These are phyloP conservation scores for Plasmopara viticola DNA, from an alignment of 352 stramenopile species.

Conservation along the genomic window DNA sequence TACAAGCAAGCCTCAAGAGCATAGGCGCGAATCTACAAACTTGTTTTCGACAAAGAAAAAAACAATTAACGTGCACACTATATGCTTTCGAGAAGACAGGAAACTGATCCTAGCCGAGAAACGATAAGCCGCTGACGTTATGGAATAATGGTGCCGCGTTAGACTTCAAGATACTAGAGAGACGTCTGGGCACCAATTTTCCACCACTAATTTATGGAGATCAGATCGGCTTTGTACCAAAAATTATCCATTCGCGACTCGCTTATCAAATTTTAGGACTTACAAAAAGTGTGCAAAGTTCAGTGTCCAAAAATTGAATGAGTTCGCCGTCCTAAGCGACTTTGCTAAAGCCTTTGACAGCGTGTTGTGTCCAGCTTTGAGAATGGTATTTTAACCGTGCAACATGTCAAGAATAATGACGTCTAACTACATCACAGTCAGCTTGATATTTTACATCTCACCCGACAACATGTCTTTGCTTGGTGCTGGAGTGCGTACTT, in stretches of 20 bases:
- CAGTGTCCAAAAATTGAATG: not conserved
- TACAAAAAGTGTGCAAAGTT: not conserved
- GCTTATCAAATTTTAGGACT: slow-evolving; percentile 3
- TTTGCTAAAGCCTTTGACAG: slow-evolving; percentile 8
- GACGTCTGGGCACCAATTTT: not conserved
- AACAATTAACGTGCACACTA: slow-evolving; percentile 12
- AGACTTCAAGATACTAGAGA: slow-evolving; percentile 4
- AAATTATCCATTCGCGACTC: slow-evolving; percentile 2
- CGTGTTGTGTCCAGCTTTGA: not conserved
- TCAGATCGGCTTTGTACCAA: slow-evolving; percentile 9
- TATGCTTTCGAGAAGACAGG: slow-evolving; percentile 5
- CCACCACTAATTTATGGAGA: slow-evolving; percentile 3
- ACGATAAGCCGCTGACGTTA: slow-evolving; percentile 8
- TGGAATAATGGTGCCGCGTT: slow-evolving; percentile 10
- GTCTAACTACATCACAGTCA: slow-evolving; percentile 3
- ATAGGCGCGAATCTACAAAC: slow-evolving; percentile 10
- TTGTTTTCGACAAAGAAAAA: slow-evolving; percentile 5
- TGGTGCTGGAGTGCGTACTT: slow-evolving; percentile 7
- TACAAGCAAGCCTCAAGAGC: slow-evolving; percentile 6
- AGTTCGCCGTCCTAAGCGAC: slow-evolving; percentile 5
- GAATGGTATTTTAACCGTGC: slow-evolving; percentile 7
- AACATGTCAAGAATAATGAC: slow-evolving; percentile 7
- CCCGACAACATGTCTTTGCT: slow-evolving; percentile 5
- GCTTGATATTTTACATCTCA: slow-evolving; percentile 8
- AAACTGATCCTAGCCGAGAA: not conserved